These are phyloP conservation scores for Paraleonurus japonicus DNA, from an alignment of 257 asterid species.

Conservation along the genomic window DNA sequence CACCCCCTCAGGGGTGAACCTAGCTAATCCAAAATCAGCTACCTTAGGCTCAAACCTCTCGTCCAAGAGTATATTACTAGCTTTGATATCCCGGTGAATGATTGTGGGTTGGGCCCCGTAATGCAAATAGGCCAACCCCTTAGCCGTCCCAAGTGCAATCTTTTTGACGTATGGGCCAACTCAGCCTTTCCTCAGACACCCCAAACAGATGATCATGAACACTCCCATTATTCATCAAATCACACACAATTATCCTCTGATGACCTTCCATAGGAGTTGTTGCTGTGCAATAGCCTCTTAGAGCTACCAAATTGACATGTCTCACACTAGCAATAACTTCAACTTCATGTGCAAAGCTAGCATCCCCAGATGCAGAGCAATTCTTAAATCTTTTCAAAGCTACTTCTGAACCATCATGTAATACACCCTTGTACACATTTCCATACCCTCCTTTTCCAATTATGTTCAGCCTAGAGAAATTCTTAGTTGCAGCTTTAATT, in stretches of 20 bases:
- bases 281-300: constrained; percentile 84
- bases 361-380: constrained; percentile 73
- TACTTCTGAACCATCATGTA: constrained; percentile 71
- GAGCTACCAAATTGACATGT: constrained; percentile 73
- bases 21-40: constrained; percentile 91
- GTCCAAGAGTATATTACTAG: constrained; percentile 80
- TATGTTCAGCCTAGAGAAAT: constrained; percentile 51
- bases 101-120: constrained; percentile 71
- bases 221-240: constrained; percentile 82
- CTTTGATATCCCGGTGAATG: constrained; percentile 82
- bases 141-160: constrained; percentile 83
- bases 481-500: constrained; percentile 55
- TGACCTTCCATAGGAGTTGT: constrained; percentile 75
- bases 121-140: constrained; percentile 83
- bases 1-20: constrained; percentile 78
- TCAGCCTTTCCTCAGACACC: constrained; percentile 36
- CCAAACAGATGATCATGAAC: constrained; percentile 81
- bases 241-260: constrained; percentile 86
- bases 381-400: constrained; percentile 93
- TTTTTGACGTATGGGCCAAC: constrained; percentile 80
- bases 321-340: constrained; percentile 88
- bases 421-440: constrained; percentile 70
- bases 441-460: constrained; percentile 94
- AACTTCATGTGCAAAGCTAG: constrained; percentile 65
- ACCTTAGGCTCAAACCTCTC: constrained; percentile 78